A percentile compares a stretch with the other conserved stretches of the same genome.
phyloP scores from a whole-genome alignment of 1,284 basidiomycete species.

The Termitomyces sp. region DNA sequence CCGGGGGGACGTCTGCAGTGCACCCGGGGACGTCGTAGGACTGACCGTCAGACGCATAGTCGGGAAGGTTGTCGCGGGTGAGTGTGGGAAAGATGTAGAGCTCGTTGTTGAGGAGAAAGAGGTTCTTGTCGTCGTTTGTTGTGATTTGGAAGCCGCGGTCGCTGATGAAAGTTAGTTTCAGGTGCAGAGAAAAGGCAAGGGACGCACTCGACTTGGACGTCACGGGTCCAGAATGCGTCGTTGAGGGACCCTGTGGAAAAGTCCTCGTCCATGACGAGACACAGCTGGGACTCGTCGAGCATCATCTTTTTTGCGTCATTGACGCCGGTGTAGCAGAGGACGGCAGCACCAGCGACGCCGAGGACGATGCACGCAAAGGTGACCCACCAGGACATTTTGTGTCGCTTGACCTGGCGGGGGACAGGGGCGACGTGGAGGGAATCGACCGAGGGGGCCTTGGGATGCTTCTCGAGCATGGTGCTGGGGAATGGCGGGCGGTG shows the following conservation, averaged over 20 bases:
- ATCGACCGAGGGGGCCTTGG: background rate
- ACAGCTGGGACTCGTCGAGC: slow-evolving; percentile 41
- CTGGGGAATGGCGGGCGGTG: slow-evolving; percentile 28
- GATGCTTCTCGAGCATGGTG: slow-evolving; percentile 7
- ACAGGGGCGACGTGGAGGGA: background rate
- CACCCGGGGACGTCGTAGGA: slow-evolving; percentile 28
- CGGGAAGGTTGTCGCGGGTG: slow-evolving; percentile 57
- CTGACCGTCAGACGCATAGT: slow-evolving; percentile 24
- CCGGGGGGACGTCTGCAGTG: slow-evolving; percentile 28
- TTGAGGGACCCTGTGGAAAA: slow-evolving; percentile 44
- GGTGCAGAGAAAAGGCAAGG: slow-evolving; percentile 34
- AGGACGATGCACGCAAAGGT: slow-evolving; percentile 38
- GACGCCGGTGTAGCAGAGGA: slow-evolving; percentile 37
- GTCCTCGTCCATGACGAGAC: slow-evolving; percentile 68
- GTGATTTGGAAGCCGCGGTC: slow-evolving; percentile 83
- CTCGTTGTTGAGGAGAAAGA: slow-evolving; percentile 63
- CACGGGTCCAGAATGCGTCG: slow-evolving; percentile 44
- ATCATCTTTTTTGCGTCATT: slow-evolving; percentile 24
- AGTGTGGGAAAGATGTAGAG: slow-evolving; percentile 80
- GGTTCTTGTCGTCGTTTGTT: slow-evolving; percentile 63
- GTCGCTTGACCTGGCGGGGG: background rate
- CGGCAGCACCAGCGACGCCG: slow-evolving; percentile 37
- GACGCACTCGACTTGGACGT: slow-evolving; percentile 73
- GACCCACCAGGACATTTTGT: slow-evolving; percentile 30
- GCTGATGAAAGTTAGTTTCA: slow-evolving; percentile 25